These are phyloP conservation scores for Sporothrix phasma DNA, from an alignment of 2,329 filamentous ascomycete species.

Conservation along the genomic window DNA sequence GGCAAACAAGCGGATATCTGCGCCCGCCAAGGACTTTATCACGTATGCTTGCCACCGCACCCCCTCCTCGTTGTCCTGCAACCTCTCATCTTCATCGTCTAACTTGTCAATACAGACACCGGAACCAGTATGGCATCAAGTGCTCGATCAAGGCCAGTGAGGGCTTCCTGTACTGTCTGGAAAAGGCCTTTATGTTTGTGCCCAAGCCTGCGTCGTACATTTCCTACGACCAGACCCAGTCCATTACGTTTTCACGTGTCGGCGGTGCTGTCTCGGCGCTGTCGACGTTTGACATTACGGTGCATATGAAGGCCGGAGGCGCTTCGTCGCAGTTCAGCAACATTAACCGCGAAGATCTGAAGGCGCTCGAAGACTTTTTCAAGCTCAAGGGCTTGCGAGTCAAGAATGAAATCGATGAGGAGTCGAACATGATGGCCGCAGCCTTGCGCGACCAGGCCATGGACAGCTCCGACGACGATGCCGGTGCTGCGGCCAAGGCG, in stretches of 20 bases:
- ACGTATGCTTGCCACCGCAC: constrained; percentile 40
- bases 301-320: constrained; percentile 76
- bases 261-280: constrained; percentile 87
- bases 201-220: constrained; percentile 98
- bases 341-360: constrained; percentile 96
- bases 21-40: constrained; percentile 86
- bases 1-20: constrained; percentile 88
- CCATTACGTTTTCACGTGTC: constrained; percentile 90
- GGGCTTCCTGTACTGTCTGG: constrained; percentile 90
- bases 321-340: constrained; percentile 96
- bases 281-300: constrained; percentile 93
- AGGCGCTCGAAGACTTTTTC: constrained; percentile 95
- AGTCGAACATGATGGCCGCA: constrained; percentile 69
- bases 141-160: constrained; percentile 99
- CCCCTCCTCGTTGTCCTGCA: not conserved
- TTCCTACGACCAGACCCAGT: constrained; percentile 82
- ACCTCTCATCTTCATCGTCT: not conserved
- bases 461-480: constrained; percentile 74
- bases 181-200: constrained; percentile 98
- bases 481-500: constrained; percentile 53
- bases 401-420: constrained; percentile 98
- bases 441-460: constrained; percentile 77
- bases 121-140: constrained; percentile 90
- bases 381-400: constrained; percentile 88
- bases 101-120: constrained; percentile 47